Base-by-base conservation (phyloP, 2,329 filamentous ascomycete genomes). In the Penicillium palitans region DNA sequence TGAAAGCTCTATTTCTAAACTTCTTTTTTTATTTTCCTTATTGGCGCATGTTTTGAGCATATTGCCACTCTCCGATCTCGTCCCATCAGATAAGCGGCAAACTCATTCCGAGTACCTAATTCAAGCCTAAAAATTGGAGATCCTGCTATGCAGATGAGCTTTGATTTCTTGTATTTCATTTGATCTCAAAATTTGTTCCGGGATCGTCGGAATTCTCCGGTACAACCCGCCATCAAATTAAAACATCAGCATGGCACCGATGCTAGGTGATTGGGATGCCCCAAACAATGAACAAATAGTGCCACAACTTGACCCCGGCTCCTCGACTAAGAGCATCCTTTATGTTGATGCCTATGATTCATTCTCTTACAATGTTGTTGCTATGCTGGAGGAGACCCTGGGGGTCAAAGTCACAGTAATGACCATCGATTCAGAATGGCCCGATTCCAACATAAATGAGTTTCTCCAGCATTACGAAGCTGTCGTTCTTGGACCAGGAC, bases 311-410 rank as follows among this genome's bases (percentile, higher is more conserved):
- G 44, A 35, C 12, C 42, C 35, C 19, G 37, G 47, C 44, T n/a
- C 35, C 50, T 29, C 61, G 25, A 12, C 41, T 45, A 72, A 68
- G 51, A 70, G 65, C 60, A 89, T 98, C 61, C 85, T 98, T 62
- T 96, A 96, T 77, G 82, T 99, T 66, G 95, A 98, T 74, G 93
- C 93, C 61, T 96, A 96, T 76, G 95, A 99, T 79, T 97, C 93
- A 42, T 99, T 97, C 77, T 91, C 92, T 55, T 93, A 96, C 78
- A 98, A 97, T 78, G 95, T 98, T 68, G 87, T 96, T 53, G 87
- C 90, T 6, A 84, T 96, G 35, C 82, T 98, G 47, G 84, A 89
- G 66, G 86, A 88, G 4, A 81, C 85, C 4, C 81, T 96, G 9
- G 78, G 82, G 59, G 89, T 84, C 21, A 80, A 87, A 17, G 88